Percentiles rank a stretch among this genome's conserved stretches.
phyloP scores from a whole-genome alignment of 176 grass and related monocot genomes.

The Metroxylon sagu region DNA sequence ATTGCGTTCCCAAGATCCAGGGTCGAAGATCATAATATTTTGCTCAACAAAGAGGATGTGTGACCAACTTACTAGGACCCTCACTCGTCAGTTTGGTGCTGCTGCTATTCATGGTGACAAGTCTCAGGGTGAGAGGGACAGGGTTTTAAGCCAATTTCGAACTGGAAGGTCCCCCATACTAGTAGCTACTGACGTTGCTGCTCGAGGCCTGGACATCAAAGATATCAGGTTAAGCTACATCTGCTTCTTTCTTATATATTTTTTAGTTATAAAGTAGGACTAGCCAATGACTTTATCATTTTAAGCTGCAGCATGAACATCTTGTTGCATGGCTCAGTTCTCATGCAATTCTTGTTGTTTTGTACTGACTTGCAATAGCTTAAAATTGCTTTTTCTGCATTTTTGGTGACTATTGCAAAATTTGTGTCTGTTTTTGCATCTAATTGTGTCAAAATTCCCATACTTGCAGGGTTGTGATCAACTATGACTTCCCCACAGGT shows the following conservation, averaged over 20 bases:
- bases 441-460: no score
- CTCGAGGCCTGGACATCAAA: slow-evolving; percentile 92
- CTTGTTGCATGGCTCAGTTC: no score
- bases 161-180: slow-evolving; percentile 76
- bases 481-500: no score
- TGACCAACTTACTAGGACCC: slow-evolving; percentile 65
- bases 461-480: no score
- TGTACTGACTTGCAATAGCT: no score
- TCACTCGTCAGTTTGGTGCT: slow-evolving; percentile 68
- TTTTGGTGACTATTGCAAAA: no score
- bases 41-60: slow-evolving; percentile 99
- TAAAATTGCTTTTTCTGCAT: no score
- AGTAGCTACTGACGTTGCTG: slow-evolving; percentile 93
- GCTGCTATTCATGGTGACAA: slow-evolving; percentile 95
- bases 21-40: slow-evolving; percentile 86
- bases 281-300: no score
- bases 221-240: slow-evolving; percentile 68
- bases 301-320: no score
- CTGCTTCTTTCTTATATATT: slow-evolving; percentile 1
- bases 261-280: not conserved
- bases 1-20: slow-evolving; percentile 76
- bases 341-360: no score
- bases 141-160: slow-evolving; percentile 77
- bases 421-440: no score
- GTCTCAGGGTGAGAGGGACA: slow-evolving; percentile 90